A percentile compares a stretch with the other conserved stretches of the same genome.
phyloP scores from a whole-genome alignment of 768 basidiomycete genomes.

The Kwoniella europaea region DNA sequence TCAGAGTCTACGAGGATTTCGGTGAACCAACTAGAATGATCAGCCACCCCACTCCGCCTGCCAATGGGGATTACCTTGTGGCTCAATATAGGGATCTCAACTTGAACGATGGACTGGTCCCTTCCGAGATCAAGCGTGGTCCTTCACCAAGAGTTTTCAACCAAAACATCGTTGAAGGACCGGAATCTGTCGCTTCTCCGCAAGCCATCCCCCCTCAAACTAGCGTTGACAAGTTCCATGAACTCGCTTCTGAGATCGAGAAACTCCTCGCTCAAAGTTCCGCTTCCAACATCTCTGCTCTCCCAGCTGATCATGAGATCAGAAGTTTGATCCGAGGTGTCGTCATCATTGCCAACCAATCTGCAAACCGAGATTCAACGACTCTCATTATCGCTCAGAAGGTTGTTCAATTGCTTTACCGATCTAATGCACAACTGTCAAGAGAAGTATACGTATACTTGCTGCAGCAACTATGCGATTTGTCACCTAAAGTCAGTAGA shows the following conservation, averaged over 20 bases:
- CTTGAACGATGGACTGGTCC: constrained; percentile 27
- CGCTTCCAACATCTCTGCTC: constrained; percentile 68
- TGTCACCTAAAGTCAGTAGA: constrained; percentile 89
- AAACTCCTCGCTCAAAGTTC: constrained; percentile 77
- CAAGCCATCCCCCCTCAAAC: constrained; percentile 67
- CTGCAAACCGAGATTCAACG: constrained; percentile 78
- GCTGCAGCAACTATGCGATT: constrained; percentile 83
- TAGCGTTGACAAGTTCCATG: constrained; percentile 82
- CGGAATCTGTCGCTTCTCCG: constrained; percentile 38
- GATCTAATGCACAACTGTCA: constrained; percentile 80
- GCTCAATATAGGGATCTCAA: constrained; percentile 25
- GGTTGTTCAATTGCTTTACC: constrained; percentile 92
- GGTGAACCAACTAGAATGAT: constrained; percentile 64
- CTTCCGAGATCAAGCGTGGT: constrained; percentile 45
- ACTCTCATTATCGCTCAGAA: constrained; percentile 94
- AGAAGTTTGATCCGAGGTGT: constrained; percentile 83
- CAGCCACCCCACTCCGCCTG: constrained; percentile 61
- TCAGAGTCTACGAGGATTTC: constrained; percentile 94
- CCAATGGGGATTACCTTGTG: constrained; percentile 38
- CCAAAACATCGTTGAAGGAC: constrained; percentile 25
- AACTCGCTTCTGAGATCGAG: constrained; percentile 72
- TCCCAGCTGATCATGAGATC: constrained; percentile 84
- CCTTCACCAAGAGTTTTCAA: constrained; percentile 33
- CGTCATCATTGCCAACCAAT: constrained; percentile 77
- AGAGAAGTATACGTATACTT: constrained; percentile 91